Base-by-base conservation (phyloP, 352 stramenopile genomes). In the Phytophthora nicotianae region DNA sequence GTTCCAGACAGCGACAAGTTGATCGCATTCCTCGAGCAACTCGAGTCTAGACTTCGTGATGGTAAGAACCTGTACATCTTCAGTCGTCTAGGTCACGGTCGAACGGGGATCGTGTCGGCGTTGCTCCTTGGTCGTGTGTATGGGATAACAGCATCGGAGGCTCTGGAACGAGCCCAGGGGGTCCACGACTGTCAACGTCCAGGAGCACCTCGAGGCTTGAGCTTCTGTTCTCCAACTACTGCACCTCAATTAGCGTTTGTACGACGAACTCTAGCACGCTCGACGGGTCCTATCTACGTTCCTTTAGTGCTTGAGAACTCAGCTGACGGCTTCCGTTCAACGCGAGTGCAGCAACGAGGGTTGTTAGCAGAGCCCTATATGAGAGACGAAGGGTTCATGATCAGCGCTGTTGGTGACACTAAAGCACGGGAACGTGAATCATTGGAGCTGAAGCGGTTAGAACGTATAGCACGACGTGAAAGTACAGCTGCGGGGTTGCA, bases 61-160 rank as follows among this genome's bases (percentile, higher is more conserved):
- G 65, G 72, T 6, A 72, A 87, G 45, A 86, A 77, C 46, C n/a
- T 95, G 11, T 93, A 89, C 54, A 51, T 91, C 2, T 95, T 95
- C 62, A 93, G 83, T 61, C 70, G 68, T 37, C 62, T 83, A 7
- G 84, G 84, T n/a, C 83, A 85, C 21, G 84, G 83, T 5, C 83
- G 84, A 16, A 91, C 86, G 14, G 84, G 83, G 5, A 60, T 93
- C n/a, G 24, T 93, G 17, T 65, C 77, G 7, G 81, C 84, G 3
- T 51, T 93, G 14, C 45, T 95, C 10, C 79, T 95, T 26, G 86
- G 81, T 1, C 76, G 86, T 4, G 49, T 95, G 19, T 95, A 93
- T 38, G 83, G 84, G 6, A 68, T 93, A 21, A 56, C 72, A 7
- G 54, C 84, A 1, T 62, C 66, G 0, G 81, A 93, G 7, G 84